Conservation (phyloP, 345 rosid genomes). For the Brassica napus region Da-Ae NC_063436.1:5112001-5112500, state of each 20-base stretch:
- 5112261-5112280: not conserved
- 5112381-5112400: slow-evolving; percentile 46
- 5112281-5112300: not conserved
- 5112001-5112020: slow-evolving; percentile 40
- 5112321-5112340: slow-evolving; percentile 30
- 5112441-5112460: slow-evolving; percentile 31
- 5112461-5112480: slow-evolving; percentile 36
- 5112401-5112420: slow-evolving; percentile 51
- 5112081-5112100: slow-evolving; percentile 24
- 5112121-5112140: slow-evolving; percentile 36
- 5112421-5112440: slow-evolving; percentile 20
- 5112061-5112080: slow-evolving; percentile 18
- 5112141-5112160: slow-evolving; percentile 40
- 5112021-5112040: slow-evolving; percentile 44
- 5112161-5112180: slow-evolving; percentile 20
- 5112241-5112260: slow-evolving; percentile 31
- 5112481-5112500: slow-evolving; percentile 35
- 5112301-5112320: not conserved
- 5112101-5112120: slow-evolving; percentile 28
- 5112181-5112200: slow-evolving; percentile 33
- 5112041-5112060: slow-evolving; percentile 43
- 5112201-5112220: slow-evolving; percentile 40
- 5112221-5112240: slow-evolving; percentile 48
- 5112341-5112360: slow-evolving; percentile 40
- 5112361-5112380: slow-evolving; percentile 48